These are phyloP conservation scores for Alectoria sarmentosa DNA, from an alignment of 495 filamentous ascomycete genomes.

Conservation along the genomic window DNA sequence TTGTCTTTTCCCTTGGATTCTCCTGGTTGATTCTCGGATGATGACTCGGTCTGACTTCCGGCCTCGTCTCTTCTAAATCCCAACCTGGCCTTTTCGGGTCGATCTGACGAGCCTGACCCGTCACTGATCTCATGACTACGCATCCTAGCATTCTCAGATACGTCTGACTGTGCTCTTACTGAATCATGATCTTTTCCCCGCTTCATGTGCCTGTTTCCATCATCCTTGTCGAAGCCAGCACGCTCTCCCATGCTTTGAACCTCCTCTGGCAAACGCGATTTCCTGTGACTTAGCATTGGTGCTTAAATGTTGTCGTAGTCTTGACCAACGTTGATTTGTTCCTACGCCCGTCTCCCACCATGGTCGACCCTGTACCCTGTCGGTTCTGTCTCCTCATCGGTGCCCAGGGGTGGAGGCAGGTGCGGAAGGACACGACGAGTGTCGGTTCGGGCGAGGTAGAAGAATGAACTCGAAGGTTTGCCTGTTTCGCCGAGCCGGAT, in stretches of 20 bases:
- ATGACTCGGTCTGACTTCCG: not conserved
- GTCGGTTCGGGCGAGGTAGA: no score
- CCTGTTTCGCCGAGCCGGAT: no score
- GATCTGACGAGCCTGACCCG: not conserved
- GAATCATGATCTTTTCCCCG: not conserved
- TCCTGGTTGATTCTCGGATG: not conserved
- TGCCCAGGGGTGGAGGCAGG: not conserved
- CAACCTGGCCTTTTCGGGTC: not conserved
- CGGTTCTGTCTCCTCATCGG: not conserved
- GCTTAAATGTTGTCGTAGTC: not conserved
- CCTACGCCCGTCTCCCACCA: not conserved
- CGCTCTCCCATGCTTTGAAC: not conserved
- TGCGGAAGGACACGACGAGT: not conserved
- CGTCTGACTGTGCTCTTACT: not conserved
- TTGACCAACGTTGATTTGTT: not conserved
- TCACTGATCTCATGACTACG: not conserved
- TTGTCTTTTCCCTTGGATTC: slow-evolving; percentile 32
- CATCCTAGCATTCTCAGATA: not conserved
- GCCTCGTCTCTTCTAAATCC: not conserved
- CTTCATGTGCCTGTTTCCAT: not conserved
- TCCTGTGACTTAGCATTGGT: not conserved
- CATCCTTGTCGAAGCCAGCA: not conserved
- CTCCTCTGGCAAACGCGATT: not conserved
- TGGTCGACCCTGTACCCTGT: not conserved
- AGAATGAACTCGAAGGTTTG: no score